A percentile compares a stretch with the other conserved stretches of the same genome.
Conservation (phyloP, 2,329 filamentous ascomycete genomes). For the Clarireedia hainanense region DNA sequence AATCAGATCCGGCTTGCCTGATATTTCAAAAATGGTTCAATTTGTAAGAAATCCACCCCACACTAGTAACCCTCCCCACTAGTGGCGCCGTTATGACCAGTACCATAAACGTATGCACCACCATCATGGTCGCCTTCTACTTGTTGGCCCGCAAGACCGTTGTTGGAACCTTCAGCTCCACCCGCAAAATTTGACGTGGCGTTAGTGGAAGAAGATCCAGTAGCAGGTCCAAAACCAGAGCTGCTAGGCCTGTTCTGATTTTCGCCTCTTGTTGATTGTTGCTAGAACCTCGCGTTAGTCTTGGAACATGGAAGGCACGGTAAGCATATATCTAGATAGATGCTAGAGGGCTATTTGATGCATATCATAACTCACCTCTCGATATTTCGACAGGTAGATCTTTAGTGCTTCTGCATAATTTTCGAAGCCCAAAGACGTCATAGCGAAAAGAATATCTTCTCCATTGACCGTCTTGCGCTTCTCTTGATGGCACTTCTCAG, state of each 20-base stretch:
- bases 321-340: constrained; percentile 8
- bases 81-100: constrained; percentile 50
- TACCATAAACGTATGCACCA: constrained; percentile 34
- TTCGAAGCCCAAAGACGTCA: constrained; percentile 97
- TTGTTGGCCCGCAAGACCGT: constrained; percentile 28
- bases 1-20: neutral
- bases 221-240: constrained; percentile 41
- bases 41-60: constrained; percentile 6
- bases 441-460: constrained; percentile 96
- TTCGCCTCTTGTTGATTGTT: constrained; percentile 64
- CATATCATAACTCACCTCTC: constrained; percentile 65
- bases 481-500: constrained; percentile 98
- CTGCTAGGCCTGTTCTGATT: constrained; percentile 44
- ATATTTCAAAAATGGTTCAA: neutral
- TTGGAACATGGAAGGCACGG: neutral
- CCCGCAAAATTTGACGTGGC: constrained; percentile 25
- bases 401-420: constrained; percentile 98
- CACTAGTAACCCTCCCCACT: constrained; percentile 24
- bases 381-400: constrained; percentile 95
- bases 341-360: neutral
- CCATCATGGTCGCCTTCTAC: constrained; percentile 29
- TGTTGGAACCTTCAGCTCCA: constrained; percentile 28
- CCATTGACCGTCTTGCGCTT: constrained; percentile 99
- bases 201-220: constrained; percentile 33
- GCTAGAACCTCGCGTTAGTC: constrained; percentile 8